Evolutionary conservation across 2,329 filamentous ascomycete species (phyloP).

Genomic region (Colletotrichum salicis): DNA sequence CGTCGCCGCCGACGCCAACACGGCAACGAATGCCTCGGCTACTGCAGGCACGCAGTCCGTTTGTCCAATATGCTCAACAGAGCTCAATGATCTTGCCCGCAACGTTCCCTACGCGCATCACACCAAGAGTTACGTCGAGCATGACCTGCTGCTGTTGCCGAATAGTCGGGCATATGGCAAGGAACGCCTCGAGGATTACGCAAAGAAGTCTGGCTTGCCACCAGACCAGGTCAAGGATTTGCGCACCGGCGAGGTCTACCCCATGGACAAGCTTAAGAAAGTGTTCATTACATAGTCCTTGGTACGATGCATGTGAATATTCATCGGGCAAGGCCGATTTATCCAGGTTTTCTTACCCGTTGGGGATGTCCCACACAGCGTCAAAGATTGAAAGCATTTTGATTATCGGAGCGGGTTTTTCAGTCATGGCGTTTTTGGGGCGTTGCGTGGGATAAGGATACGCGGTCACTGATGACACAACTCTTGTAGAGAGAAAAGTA

Average conservation of each 20-base stretch:
- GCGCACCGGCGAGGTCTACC: conserved; percentile 76
- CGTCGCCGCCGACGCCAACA: conserved; percentile 46
- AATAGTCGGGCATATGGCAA: conserved; percentile 88
- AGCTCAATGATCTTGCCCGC: conserved; percentile 90
- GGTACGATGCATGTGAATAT: background rate
- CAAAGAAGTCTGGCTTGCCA: conserved; percentile 79
- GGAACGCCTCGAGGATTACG: conserved; percentile 78
- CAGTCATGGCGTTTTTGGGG: background rate
- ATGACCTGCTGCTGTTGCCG: conserved; percentile 85
- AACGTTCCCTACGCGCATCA: conserved; percentile 95
- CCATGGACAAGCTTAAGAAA: conserved; percentile 75
- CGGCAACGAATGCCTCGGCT: conserved; percentile 41
- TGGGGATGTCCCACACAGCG: background rate
- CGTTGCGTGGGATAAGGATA: background rate
- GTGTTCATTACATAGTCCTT: conserved; percentile 84
- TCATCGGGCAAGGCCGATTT: background rate
- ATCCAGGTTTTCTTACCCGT: background rate
- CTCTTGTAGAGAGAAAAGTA: background rate
- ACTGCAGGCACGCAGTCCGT: conserved; percentile 54
- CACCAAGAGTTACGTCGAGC: conserved; percentile 91
- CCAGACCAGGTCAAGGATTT: conserved; percentile 79
- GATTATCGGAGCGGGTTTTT: background rate
- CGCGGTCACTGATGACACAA: background rate
- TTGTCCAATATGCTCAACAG: conserved; percentile 95
- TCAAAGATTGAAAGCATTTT: background rate